A percentile compares a stretch with the other conserved stretches of the same genome.
These are phyloP conservation scores for Claviceps sp. DNA, from an alignment of 2,329 filamentous ascomycete genomes.

Conservation along the genomic window DNA sequence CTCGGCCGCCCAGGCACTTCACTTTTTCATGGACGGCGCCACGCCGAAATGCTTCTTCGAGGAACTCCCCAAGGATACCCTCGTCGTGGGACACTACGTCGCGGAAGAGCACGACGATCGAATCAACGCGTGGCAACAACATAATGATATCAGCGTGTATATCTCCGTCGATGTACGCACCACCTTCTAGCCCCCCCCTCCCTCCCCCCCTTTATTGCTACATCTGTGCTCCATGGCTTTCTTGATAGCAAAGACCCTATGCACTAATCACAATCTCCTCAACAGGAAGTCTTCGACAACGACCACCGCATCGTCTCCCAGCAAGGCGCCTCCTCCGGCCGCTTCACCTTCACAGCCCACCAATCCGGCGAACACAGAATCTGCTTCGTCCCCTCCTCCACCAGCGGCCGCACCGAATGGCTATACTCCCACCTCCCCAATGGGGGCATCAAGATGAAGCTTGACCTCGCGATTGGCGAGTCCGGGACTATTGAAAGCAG, in stretches of 20 bases:
- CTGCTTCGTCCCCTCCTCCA: slow-evolving; percentile 80
- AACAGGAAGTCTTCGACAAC: slow-evolving; percentile 83
- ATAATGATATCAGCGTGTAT: slow-evolving; percentile 66
- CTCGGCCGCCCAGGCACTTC: slow-evolving; percentile 62
- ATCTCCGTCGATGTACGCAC: slow-evolving; percentile 71
- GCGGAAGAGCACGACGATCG: slow-evolving; percentile 73
- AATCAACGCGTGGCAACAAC: slow-evolving; percentile 52
- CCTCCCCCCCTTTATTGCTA: not conserved
- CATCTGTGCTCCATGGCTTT: too few species aligned
- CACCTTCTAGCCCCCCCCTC: not conserved
- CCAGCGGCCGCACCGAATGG: slow-evolving; percentile 57
- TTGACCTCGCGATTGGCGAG: slow-evolving; percentile 91
- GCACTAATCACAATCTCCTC: not conserved
- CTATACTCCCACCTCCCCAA: slow-evolving; percentile 49
- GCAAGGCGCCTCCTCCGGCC: slow-evolving; percentile 59
- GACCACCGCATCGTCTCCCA: slow-evolving; percentile 92
- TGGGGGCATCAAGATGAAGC: slow-evolving; percentile 67
- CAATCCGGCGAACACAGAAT: slow-evolving; percentile 92
- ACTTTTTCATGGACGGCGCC: slow-evolving; percentile 87
- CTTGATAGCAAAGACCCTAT: too few species aligned
- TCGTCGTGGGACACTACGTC: slow-evolving; percentile 86
- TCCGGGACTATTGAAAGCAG: slow-evolving; percentile 85
- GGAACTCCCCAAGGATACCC: slow-evolving; percentile 91
- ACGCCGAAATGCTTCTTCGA: slow-evolving; percentile 94
- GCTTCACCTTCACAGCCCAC: slow-evolving; percentile 90